These are phyloP conservation scores for Globisporangium lucens DNA, from an alignment of 352 stramenopile genomes.

Conservation along the genomic window DNA sequence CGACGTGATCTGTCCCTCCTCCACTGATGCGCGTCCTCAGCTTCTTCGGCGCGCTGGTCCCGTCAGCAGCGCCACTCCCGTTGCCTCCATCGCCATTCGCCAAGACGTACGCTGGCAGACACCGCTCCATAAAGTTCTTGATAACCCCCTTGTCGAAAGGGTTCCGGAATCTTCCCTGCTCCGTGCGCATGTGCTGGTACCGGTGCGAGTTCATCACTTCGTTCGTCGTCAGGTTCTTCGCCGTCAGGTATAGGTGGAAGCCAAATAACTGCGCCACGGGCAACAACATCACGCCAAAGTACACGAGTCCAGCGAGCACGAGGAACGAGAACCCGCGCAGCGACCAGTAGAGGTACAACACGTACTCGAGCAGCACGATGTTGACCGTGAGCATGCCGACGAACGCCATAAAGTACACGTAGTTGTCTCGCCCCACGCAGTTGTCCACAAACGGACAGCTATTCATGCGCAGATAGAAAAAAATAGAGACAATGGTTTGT, in stretches of 20 bases:
- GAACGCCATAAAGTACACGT: constrained; percentile 87
- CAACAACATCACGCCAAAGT: constrained; percentile 43
- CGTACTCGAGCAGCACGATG: constrained; percentile 49
- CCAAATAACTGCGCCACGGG: constrained; percentile 48
- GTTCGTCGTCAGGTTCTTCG: constrained; percentile 75
- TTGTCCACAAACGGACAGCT: constrained; percentile 98
- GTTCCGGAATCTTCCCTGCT: constrained; percentile 26
- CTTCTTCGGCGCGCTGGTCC: neutral
- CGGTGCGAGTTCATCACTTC: constrained; percentile 71
- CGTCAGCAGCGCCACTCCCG: neutral
- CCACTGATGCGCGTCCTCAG: neutral
- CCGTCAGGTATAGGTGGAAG: constrained; percentile 77
- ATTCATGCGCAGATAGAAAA: constrained; percentile 7
- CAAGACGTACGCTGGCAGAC: constrained; percentile 20
- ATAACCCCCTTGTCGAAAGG: constrained; percentile 35
- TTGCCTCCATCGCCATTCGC: neutral
- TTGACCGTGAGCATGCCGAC: constrained; percentile 43
- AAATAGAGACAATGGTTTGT: neutral
- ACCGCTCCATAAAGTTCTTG: constrained; percentile 28
- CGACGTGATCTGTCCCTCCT: neutral
- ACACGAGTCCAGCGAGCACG: constrained; percentile 36
- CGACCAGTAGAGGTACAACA: constrained; percentile 56
- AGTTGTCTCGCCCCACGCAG: constrained; percentile 97
- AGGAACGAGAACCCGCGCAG: constrained; percentile 34
- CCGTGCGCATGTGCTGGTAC: constrained; percentile 45